Evolutionary conservation across 2,329 filamentous ascomycete genomes (phyloP), one percentile per base, ranked within the genome.

Genomic region (Diaporthe citrichinensis): DNA sequence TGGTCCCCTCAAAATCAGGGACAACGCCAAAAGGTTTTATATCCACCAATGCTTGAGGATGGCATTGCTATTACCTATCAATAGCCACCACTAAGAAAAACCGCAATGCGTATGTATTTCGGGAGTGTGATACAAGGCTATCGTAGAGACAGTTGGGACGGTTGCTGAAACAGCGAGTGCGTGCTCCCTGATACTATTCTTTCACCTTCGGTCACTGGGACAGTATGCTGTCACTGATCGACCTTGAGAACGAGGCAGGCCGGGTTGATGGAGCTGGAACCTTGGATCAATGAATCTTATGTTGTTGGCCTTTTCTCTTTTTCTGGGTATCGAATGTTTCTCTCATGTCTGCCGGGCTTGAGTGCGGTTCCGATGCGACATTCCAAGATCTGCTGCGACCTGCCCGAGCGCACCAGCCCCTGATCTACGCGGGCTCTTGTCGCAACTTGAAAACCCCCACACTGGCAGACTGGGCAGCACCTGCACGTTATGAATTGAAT

Each of bases 361-460:
- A 28, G 31, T 25, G n/a, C 15, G 25, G 61, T 41, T 28, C 23
- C 65, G 49, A 31, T 69, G 65, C 49, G 23, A 55, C 49, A 39
- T 9, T 23, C 49, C 34, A 41, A 51, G 65, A 41, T 53, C 23
- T 69, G 34, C 65, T 69, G 31, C 36, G 46, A 69, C 31, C 46
- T 69, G 65, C 46, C 65, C 34, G 65, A 55, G 65, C 49, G 49
- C 65, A 69, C 46, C 46, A 55, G 65, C 65, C 65, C 65, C 65
- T 69, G 65, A 69, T 69, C 65, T 69, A n/a, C 65, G n/a, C 10
- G 23, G 49, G 25, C 65, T 69, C 34, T 41, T 69, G 65, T 69
- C 49, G 55, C 65, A 69, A 36, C 9, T 55, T 31, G 28, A 41
- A 49, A 55, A 10, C 9, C 46, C 49, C 65, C 65, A 20, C 46